Evolutionary conservation across 2,329 filamentous ascomycete species (phyloP).

Genomic region (Apiospora marii): DNA sequence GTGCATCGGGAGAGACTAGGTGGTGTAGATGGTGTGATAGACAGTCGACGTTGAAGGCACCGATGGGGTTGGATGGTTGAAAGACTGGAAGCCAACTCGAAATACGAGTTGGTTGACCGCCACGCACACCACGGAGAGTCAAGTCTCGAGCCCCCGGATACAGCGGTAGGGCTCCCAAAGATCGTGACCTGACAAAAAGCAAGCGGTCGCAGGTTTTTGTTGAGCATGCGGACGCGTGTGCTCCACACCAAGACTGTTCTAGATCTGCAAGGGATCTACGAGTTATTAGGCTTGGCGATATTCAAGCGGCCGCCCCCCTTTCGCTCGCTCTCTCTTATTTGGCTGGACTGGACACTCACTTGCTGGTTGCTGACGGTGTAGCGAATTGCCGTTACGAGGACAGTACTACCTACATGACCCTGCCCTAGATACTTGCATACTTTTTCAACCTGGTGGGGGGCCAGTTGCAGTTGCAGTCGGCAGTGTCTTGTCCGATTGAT

Average conservation of each 20-base stretch:
- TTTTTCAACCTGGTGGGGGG: no score
- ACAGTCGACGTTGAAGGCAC: neutral
- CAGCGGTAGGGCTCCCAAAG: neutral
- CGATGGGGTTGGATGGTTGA: neutral
- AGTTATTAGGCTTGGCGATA: slow-evolving; percentile 13
- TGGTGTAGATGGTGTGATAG: neutral
- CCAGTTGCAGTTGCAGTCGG: neutral
- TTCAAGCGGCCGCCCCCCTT: neutral
- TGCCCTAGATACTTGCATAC: neutral
- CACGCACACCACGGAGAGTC: neutral
- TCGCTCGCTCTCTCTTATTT: neutral
- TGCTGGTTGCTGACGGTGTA: neutral
- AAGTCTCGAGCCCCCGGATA: neutral
- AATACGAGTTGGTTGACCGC: neutral
- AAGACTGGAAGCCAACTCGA: neutral
- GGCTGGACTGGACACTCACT: neutral
- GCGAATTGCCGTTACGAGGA: neutral
- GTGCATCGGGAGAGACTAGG: neutral
- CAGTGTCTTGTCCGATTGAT: neutral
- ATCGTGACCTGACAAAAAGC: slow-evolving; percentile 16
- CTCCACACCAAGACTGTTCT: slow-evolving; percentile 9
- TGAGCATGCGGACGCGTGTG: slow-evolving; percentile 16
- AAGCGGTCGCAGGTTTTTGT: slow-evolving; percentile 8
- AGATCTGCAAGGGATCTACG: slow-evolving; percentile 21
- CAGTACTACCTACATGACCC: neutral